Base-by-base conservation (phyloP, 768 basidiomycete species). In the Lactifluus subvellereus region DNA sequence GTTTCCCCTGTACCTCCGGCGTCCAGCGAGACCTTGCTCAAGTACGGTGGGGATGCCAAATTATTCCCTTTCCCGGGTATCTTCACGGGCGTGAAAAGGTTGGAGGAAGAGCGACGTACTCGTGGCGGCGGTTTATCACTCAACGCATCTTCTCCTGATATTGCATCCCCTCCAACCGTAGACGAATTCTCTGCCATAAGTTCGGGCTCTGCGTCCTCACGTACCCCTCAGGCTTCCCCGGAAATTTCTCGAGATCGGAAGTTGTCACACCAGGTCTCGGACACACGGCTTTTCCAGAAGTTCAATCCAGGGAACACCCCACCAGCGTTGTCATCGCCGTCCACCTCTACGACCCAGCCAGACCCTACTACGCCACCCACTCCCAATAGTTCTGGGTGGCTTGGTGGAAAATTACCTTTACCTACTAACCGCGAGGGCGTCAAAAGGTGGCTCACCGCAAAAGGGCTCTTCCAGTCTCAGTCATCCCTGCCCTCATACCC, bases 21-120 rank as follows among this genome's bases (percentile, higher is more conserved):
- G 11, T 86, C 88, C 32, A 79, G 84, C 14, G 82, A 82, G 35
- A 91, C 92, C 74, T 74, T 86, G 71, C 78, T 79, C 33, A 90
- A 81, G 74, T 95, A 89, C 74, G 84, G 84, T 66, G 58, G 54
- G 8, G 83, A 85, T 67, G 72, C 82, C 37, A 98, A 98, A 72
- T 78, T 97, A 40, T 89, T 88, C 74, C 92, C 94, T 1, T 94
- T 96, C 80, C 92, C 91, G 30, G 92, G 91, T 45, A 87, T 94
- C 1, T 94, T 95, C 80, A 91, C 92, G 35, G 92, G 91, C 42
- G 87, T 94, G 73, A 82, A 86, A 69, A 82, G 83, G 68, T 77
- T 94, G 42, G 89, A 89, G 71, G 86, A 89, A 70, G 83, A 89
- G 69, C 57, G 67, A 48, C 80, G 85, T 56, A 84, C 78, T 67